Percentiles rank a stretch among this genome's conserved stretches.
phyloP scores from a whole-genome alignment of 495 filamentous ascomycete species.

The Daldinia loculata region DNA sequence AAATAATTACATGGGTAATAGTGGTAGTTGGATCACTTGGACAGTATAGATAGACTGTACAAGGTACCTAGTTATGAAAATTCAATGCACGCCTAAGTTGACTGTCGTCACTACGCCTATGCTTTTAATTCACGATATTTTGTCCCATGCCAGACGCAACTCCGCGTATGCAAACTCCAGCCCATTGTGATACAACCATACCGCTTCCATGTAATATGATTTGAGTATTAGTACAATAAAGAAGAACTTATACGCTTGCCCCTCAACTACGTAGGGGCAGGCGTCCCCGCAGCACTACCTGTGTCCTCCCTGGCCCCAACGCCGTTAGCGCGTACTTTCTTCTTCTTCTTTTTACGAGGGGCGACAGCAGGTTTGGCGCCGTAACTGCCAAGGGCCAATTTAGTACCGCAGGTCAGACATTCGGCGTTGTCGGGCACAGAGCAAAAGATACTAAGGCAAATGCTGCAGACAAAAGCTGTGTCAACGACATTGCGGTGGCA shows the following conservation, averaged over 20 bases:
- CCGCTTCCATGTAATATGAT: not conserved
- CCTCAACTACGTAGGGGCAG: constrained; percentile 24
- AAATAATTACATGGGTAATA: not conserved
- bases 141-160: constrained; percentile 12
- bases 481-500: constrained; percentile 93
- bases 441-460: constrained; percentile 83
- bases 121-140: constrained; percentile 22
- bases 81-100: constrained; percentile 18
- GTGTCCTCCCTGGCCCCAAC: constrained; percentile 48
- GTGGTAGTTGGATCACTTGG: constrained; percentile 1
- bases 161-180: constrained; percentile 16
- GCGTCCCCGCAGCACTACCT: constrained; percentile 55
- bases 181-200: constrained; percentile 14
- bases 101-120: not conserved
- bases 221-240: constrained; percentile 1
- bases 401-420: constrained; percentile 92
- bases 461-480: constrained; percentile 92
- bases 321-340: constrained; percentile 59
- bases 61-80: constrained; percentile 12
- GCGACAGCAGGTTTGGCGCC: constrained; percentile 79
- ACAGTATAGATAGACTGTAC: constrained; percentile 28
- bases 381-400: constrained; percentile 77
- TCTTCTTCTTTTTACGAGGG: constrained; percentile 73
- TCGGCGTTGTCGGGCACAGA: constrained; percentile 62
- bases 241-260: not conserved